These are phyloP conservation scores for Chamaecrista fasciculata DNA, from an alignment of 306 rosid species.

Conservation along the genomic window DNA sequence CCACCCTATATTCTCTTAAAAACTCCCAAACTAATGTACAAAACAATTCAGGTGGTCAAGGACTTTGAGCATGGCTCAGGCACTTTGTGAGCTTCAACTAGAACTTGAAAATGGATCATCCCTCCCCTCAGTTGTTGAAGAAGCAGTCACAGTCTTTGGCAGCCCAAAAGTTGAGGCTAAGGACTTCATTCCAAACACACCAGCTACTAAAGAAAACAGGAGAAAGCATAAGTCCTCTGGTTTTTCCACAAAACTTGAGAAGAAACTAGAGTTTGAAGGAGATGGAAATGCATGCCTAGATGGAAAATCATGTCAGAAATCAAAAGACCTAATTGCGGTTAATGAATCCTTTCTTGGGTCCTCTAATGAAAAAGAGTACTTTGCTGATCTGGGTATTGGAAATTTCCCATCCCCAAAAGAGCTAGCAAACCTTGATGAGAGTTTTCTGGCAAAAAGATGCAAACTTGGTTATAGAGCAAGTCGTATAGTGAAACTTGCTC, in stretches of 20 bases:
- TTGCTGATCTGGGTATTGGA: constrained; percentile 21
- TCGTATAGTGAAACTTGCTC: constrained; percentile 44
- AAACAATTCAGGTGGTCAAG: constrained; percentile 47
- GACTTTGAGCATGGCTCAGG: constrained; percentile 53
- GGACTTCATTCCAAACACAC: constrained; percentile 40
- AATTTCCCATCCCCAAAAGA: constrained; percentile 52
- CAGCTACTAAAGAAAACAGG: constrained; percentile 33
- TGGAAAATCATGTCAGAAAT: neutral
- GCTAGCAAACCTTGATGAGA: constrained; percentile 41
- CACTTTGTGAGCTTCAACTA: constrained; percentile 52
- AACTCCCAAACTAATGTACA: neutral
- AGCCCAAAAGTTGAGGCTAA: constrained; percentile 16
- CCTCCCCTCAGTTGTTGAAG: neutral
- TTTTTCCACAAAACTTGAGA: constrained; percentile 20
- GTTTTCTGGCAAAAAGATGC: constrained; percentile 45
- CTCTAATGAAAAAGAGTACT: constrained; percentile 16
- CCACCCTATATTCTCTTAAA: neutral
- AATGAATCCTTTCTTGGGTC: constrained; percentile 9
- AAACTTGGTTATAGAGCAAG: constrained; percentile 53
- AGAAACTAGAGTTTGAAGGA: constrained; percentile 27
- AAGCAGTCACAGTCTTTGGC: neutral
- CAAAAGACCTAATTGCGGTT: neutral
- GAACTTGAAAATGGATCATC: constrained; percentile 39
- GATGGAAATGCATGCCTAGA: constrained; percentile 12
- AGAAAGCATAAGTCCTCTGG: neutral